Evolutionary conservation across 225 moss, liverwort and hornwort genomes (phyloP), one percentile per base, ranked within the genome.

Genomic region (Pseudisothecium myosuroides): DNA sequence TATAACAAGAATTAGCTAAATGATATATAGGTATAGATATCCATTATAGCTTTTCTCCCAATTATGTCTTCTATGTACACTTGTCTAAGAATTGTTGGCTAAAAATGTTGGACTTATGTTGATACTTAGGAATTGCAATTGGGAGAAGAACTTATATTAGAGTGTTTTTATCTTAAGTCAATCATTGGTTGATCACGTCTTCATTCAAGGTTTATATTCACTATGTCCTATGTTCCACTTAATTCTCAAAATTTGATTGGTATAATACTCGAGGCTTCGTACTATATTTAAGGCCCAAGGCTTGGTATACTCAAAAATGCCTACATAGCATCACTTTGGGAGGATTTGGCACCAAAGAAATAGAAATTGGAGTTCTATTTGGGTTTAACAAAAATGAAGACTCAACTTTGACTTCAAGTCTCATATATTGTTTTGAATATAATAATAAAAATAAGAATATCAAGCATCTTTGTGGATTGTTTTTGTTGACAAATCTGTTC

Each of bases 71-170:
- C 17, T 74, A 28, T 31, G 6, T 75, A 32, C 2, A 29, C 10
- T 47, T 49, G 41, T 32, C 19, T 31, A 31, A 31, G 4, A 47
- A 49, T 31, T 18, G 4, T 31, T 74, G 31, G 6, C 18, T 75
- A 75, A 49, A 45, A 75, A 18, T 31, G 4, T 49, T 31, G 2
- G 4, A 45, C 4, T 17, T 74, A 47, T 31, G 10, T 74, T 47
- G 31, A 45, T 73, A 17, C 11, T 74, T 74, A 18, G 7, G 1
- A 0, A 47, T 47, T 0, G 6, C 31, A 75, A 31, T 49, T 0
- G 1, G 0, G 1, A 39, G 5, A 39, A 0, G 2, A 14, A 17
- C 3, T 39, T 16, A 28, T 45, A 45, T 45, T 45, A 9, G 9
- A 4, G 2, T 74, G 18, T 47, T 6, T 0, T 29, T 73, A 73